Conservation (phyloP, 768 basidiomycete species). For the Mycena floridula region DNA sequence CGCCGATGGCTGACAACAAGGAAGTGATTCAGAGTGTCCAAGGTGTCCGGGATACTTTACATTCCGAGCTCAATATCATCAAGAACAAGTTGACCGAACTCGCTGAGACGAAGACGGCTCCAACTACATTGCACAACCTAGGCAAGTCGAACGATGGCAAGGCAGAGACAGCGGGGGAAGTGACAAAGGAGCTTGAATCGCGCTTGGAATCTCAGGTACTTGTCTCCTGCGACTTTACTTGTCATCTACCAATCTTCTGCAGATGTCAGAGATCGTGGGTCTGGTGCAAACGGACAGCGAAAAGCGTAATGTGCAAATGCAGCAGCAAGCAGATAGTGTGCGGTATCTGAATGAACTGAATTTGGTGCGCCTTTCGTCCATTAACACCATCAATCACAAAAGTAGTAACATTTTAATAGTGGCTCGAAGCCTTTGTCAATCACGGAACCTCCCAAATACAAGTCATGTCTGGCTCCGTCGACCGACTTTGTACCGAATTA, state of each 20-base stretch:
- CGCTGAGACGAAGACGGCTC: too few relatives aligned
- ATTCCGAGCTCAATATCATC: background rate
- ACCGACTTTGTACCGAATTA: conserved; percentile 51
- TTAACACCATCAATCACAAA: too few relatives aligned
- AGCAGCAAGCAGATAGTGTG: conserved; percentile 68
- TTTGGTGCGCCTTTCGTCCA: conserved; percentile 33
- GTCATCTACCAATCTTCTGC: background rate
- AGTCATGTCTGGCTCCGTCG: conserved; percentile 50
- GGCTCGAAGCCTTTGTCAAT: conserved; percentile 80
- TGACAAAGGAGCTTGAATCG: too few relatives aligned
- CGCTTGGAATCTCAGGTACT: background rate
- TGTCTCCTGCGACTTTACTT: background rate
- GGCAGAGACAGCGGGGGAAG: too few relatives aligned
- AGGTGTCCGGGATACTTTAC: conserved; percentile 1
- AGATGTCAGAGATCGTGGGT: conserved; percentile 40
- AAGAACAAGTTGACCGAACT: conserved; percentile 8
- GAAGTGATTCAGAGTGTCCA: background rate
- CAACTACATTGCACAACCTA: too few relatives aligned
- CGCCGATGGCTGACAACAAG: background rate
- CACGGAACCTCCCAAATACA: conserved; percentile 72
- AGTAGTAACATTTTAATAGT: conserved; percentile 38
- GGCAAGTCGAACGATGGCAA: too few relatives aligned
- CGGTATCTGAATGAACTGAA: conserved; percentile 79
- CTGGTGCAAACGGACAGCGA: conserved; percentile 42
- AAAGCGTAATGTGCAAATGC: conserved; percentile 42